Evolutionary conservation across 2,329 filamentous ascomycete species (phyloP), one percentile per base, ranked within the genome.

Genomic region (Ophiognomonia clavigignenti-juglandacearum): DNA sequence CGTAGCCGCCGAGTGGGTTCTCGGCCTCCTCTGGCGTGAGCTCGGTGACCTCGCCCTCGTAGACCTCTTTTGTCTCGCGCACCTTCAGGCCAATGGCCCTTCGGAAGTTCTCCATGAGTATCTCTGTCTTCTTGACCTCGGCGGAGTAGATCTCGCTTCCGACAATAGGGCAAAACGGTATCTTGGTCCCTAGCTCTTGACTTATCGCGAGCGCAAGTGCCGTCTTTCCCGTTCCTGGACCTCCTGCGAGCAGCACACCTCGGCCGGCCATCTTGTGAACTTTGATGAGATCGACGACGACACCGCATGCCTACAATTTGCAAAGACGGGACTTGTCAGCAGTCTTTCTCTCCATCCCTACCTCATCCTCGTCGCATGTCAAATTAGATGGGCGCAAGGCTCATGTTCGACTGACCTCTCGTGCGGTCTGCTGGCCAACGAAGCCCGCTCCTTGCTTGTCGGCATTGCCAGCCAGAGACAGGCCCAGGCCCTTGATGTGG

Each of bases 91-190:
- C 93, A 66, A 98, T 98, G 50, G 93, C 93, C 63, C 93, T 80
- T 64, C 93, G 82, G 69, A 98, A 98, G 73, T 97, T 97, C 77
- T 98, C 93, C 93, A 97, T 97, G 64, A 98, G 73, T 56, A 95
- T 86, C 69, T 98, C 93, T 41, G 93, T 98, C 82, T 98, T 98
- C 82, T 98, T 98, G 54, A 98, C 91, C 70, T 98, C 93, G 38
- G 92, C 86, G 57, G 89, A 96, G 73, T 96, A 98, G 60, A 98
- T 86, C 70, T 98, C 93, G 74, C 91, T 96, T 59, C 91, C 93
- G 44, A 96, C 93, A 63, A 98, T 97, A 32, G 92, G 91, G 68
- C 93, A 96, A 66, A 98, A 98, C 6, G 93, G 93, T 48, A 98
- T 95, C 74, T 96, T 97, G 41, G 91, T 96, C 57, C 93, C 93